Evolutionary conservation across 768 basidiomycete species (phyloP).

Genomic region (Phallus indusiatus): DNA sequence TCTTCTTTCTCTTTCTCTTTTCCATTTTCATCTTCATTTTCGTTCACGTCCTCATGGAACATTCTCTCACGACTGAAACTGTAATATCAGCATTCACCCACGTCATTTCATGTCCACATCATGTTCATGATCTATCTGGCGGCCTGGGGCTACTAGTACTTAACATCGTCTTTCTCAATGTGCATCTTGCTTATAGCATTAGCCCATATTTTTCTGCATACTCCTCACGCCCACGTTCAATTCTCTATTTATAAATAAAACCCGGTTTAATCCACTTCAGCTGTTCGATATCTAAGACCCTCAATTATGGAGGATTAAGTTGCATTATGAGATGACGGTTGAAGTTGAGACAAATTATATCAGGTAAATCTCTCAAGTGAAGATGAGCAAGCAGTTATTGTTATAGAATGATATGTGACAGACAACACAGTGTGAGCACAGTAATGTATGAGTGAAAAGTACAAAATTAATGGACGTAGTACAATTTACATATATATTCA

Average conservation of each 20-base stretch:
- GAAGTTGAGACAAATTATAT: too few species aligned
- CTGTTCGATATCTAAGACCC: too few species aligned
- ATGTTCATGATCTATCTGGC: background rate
- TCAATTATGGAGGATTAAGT: too few species aligned
- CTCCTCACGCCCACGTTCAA: background rate
- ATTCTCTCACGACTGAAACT: background rate
- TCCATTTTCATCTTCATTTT: background rate
- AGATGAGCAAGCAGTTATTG: background rate
- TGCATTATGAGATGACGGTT: too few species aligned
- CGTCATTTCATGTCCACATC: background rate
- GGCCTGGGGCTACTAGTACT: background rate
- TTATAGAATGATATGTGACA: background rate
- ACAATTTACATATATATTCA: background rate
- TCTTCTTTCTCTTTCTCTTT: background rate
- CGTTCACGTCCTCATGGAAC: background rate
- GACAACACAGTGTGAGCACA: background rate
- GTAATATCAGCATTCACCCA: background rate
- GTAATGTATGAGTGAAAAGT: background rate
- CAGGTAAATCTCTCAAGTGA: too few species aligned
- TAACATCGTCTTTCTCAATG: background rate
- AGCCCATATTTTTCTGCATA: background rate
- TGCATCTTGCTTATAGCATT: background rate
- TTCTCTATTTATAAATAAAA: background rate
- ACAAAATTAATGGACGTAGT: background rate
- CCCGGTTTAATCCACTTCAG: background rate